phyloP scores from a whole-genome alignment of 164 flowering plant genomes.

The Tetrastigma voinierianum region DNA sequence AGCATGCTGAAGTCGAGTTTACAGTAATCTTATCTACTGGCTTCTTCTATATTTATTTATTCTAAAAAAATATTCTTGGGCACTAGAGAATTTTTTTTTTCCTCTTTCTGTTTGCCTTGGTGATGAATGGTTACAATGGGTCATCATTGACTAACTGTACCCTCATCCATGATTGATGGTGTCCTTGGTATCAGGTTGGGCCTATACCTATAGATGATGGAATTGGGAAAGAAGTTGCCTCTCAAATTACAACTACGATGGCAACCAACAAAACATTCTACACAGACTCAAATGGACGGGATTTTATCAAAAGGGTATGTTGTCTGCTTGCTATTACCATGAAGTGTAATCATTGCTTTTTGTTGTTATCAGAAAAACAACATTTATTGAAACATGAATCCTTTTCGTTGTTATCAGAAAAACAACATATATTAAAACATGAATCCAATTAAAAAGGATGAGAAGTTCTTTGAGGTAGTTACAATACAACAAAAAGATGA shows the following conservation, averaged over 20 bases:
- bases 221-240: conserved; percentile 72
- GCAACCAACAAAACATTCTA: conserved; percentile 72
- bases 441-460: too few relatives aligned
- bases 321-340: background rate
- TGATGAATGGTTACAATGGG: background rate
- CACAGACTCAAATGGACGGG: conserved; percentile 95
- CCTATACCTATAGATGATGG: conserved; percentile 83
- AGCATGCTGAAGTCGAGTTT: conserved; percentile 53
- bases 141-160: too few relatives aligned
- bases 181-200: conserved; percentile 43
- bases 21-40: conserved; percentile 24
- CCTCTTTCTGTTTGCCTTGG: background rate
- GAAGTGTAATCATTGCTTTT: too few relatives aligned
- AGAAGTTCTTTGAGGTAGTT: background rate
- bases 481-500: too few relatives aligned
- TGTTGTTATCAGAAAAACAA: too few relatives aligned
- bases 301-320: conserved; percentile 85
- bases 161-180: too few relatives aligned
- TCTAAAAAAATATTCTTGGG: background rate
- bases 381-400: too few relatives aligned
- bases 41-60: background rate
- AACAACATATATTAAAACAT: too few relatives aligned
- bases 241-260: conserved; percentile 67
- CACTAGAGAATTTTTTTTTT: background rate
- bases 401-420: too few relatives aligned